Base-by-base conservation (phyloP, 1,284 basidiomycete species). In the Kalmanozyma brasiliensis region DNA sequence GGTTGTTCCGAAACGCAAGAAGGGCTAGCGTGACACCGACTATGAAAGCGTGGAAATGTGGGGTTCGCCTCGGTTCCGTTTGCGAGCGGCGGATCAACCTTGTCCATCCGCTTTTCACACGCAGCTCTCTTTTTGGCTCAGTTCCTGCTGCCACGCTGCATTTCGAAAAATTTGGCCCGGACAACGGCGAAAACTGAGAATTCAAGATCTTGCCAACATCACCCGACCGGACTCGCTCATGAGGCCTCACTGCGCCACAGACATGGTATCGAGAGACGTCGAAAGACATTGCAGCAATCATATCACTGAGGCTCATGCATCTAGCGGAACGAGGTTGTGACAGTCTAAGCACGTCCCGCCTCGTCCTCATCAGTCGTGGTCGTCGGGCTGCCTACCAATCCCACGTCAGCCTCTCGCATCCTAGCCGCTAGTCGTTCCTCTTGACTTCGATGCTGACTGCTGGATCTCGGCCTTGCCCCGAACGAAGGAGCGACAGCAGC, bases 361-460 rank as follows among this genome's bases (percentile, higher is more conserved):
- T 48, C 52, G 10, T 60, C 61, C 35, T 68, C 59, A 16, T 62
- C 65, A 20, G 46, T 59, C 4, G 56, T 45, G 14, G 51, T 58
- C 5, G 62, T 73, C 8, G 71, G 71, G 34, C 62, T 66, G n/a
- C 71, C 71, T 11, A 73, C 49, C 38, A 73, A 38, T 9, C 71
- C 71, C 33, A 73, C 51, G 36, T 73, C 71, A 1, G 71, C 71
- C 40, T 73, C 71, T n/a, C 71, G 58, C 62, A 73, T 49, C 48
- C 52, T 70, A 13, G 66, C 71, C 22, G 62, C 62, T 14, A 73
- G 34, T 4, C 59, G 49, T 35, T 73, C 71, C 17, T 70, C 66
- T 24, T 58, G 65, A 42, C 55, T 63, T 33, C 65, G 51, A 17
- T 55, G 35, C 37, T 52, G 51, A 22, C 52, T 58, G 23, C 33